These are phyloP conservation scores for Aplosporella prunicola DNA, from an alignment of 2,329 filamentous ascomycete genomes.

Conservation along the genomic window DNA sequence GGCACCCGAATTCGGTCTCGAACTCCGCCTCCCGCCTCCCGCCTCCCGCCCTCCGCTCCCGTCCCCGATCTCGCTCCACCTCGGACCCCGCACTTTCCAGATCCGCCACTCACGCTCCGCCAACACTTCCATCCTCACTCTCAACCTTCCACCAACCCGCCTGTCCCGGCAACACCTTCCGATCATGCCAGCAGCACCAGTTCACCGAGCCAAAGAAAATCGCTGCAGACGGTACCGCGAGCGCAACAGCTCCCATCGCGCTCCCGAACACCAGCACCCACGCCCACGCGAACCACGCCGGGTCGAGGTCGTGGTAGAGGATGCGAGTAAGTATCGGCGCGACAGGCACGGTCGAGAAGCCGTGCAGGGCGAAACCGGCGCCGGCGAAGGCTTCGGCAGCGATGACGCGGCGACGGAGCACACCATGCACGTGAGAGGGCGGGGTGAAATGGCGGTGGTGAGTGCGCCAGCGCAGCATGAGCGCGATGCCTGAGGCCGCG, in stretches of 20 bases:
- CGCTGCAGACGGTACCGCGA: conserved; percentile 11
- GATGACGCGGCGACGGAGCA: conserved; percentile 8
- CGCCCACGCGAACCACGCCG: conserved; percentile 10
- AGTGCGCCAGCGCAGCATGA: conserved; percentile 6
- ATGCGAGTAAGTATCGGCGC: conserved; percentile 10
- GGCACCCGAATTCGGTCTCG: no score
- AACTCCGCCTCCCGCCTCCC: no score
- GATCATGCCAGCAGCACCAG: conserved; percentile 12
- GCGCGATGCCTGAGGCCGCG: conserved; percentile 8
- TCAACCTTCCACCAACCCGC: conserved; percentile 12
- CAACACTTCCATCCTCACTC: no score
- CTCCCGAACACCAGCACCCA: conserved; percentile 12
- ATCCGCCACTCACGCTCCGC: no score
- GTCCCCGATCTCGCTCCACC: no score
- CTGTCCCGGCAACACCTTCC: conserved; percentile 11
- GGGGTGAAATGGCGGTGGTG: background rate
- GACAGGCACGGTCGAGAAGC: conserved; percentile 11
- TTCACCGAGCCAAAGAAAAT: conserved; percentile 13
- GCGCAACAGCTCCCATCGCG: conserved; percentile 9
- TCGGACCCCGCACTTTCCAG: no score
- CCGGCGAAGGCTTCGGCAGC: conserved; percentile 12
- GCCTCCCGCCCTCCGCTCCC: no score
- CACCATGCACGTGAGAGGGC: background rate
- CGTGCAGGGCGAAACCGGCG: conserved; percentile 11
- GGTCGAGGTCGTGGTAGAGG: conserved; percentile 10